Percentiles rank a stretch among this genome's conserved stretches.
Evolutionary conservation across 2,329 filamentous ascomycete species (phyloP).

Genomic region (Pseudocercospora macadamiae): DNA sequence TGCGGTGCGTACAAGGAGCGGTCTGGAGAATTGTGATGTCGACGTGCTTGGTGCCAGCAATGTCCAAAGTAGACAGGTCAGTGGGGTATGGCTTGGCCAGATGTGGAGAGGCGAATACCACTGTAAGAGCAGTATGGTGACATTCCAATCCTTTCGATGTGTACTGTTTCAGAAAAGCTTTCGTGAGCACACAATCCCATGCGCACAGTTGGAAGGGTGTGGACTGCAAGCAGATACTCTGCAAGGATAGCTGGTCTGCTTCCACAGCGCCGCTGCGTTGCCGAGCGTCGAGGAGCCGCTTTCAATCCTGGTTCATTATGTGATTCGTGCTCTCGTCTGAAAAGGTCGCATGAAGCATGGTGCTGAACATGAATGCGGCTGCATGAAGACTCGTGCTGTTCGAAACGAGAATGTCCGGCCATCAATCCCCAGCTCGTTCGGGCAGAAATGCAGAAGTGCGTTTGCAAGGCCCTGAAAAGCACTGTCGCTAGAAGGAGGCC

Average conservation of each 20-base stretch:
- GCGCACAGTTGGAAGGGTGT: neutral
- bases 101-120: neutral
- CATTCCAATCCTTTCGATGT: too few species aligned
- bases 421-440: slow-evolving; percentile 1
- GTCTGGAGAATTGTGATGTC: neutral
- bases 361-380: slow-evolving; percentile 5
- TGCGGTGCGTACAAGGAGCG: slow-evolving; percentile 2
- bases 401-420: slow-evolving; percentile 3
- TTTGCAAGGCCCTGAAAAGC: neutral
- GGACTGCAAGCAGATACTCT: neutral
- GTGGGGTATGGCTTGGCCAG: neutral
- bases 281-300: slow-evolving; percentile 5
- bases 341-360: slow-evolving; percentile 4
- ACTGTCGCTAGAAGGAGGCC: neutral
- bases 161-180: too few species aligned
- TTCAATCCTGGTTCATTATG: neutral
- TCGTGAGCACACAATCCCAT: neutral
- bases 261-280: slow-evolving; percentile 3
- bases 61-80: neutral
- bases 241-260: slow-evolving; percentile 3
- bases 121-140: too few species aligned
- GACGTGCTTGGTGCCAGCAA: neutral
- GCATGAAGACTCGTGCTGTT: slow-evolving; percentile 6
- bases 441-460: slow-evolving; percentile 9
- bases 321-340: slow-evolving; percentile 7